Conservation (phyloP, 768 basidiomycete species). For the Baorangia bicolor region DNA sequence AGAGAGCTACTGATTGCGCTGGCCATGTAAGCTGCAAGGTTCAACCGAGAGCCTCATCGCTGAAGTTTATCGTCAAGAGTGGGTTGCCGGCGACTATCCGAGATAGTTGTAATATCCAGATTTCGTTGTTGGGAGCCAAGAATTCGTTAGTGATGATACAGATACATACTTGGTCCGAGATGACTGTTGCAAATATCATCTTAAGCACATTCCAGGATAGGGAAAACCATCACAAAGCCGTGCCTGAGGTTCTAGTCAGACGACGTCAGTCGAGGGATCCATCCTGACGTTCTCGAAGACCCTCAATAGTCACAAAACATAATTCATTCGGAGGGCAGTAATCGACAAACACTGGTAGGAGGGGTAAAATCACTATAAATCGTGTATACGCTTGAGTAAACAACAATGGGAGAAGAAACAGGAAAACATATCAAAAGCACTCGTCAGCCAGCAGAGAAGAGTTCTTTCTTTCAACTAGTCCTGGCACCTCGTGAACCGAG, state of each 20-base stretch:
- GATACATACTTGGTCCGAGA: neutral
- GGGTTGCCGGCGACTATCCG: too few species aligned
- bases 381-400: slow-evolving; percentile 24
- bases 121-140: neutral
- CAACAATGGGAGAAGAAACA: neutral
- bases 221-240: too few species aligned
- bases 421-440: slow-evolving; percentile 19
- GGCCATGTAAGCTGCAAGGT: neutral
- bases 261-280: neutral
- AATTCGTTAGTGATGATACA: neutral
- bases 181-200: neutral
- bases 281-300: neutral
- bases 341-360: slow-evolving; percentile 19
- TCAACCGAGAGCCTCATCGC: neutral
- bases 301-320: slow-evolving; percentile 10
- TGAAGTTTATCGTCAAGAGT: too few species aligned
- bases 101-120: neutral
- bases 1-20: neutral
- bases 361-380: slow-evolving; percentile 20
- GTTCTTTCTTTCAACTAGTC: slow-evolving; percentile 20
- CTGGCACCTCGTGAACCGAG: slow-evolving; percentile 24
- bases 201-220: neutral
- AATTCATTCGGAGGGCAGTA: slow-evolving; percentile 20
- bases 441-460: slow-evolving; percentile 24
- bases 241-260: neutral